Conservation (phyloP, 257 asterid genomes). For the Solanum etuberosum region DNA sequence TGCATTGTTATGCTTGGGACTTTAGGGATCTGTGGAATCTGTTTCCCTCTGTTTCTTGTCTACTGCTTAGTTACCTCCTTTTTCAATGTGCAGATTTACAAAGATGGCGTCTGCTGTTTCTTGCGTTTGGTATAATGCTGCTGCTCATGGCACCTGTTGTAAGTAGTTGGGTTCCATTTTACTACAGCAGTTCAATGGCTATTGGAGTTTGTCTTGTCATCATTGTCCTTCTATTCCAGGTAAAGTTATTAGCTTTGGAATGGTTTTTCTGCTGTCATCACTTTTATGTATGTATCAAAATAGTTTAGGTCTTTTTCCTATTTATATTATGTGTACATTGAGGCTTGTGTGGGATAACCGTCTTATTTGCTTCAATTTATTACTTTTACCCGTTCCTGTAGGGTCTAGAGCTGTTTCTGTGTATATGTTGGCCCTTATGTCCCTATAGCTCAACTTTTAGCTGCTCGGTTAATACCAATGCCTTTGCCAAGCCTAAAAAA, state of each 20-base stretch:
- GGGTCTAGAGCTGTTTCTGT: not conserved
- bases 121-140: slow-evolving; percentile 52
- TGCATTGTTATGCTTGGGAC: not conserved
- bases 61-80: not conserved
- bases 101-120: slow-evolving; percentile 54
- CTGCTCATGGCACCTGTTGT: slow-evolving; percentile 74
- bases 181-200: slow-evolving; percentile 89
- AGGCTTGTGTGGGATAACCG: not conserved
- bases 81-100: slow-evolving; percentile 52
- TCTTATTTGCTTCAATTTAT: not conserved
- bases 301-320: not conserved
- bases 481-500: not conserved
- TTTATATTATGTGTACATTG: not conserved
- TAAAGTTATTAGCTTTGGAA: slow-evolving; percentile 1
- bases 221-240: slow-evolving; percentile 85
- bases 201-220: slow-evolving; percentile 75
- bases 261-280: not conserved
- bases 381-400: not conserved
- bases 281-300: not conserved
- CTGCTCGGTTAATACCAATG: not conserved
- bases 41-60: not conserved
- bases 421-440: not conserved
- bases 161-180: slow-evolving; percentile 91
- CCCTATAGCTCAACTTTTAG: not conserved
- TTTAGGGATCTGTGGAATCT: not conserved